Evolutionary conservation across 768 basidiomycete species (phyloP).

Genomic region (Dendrothele bispora): DNA sequence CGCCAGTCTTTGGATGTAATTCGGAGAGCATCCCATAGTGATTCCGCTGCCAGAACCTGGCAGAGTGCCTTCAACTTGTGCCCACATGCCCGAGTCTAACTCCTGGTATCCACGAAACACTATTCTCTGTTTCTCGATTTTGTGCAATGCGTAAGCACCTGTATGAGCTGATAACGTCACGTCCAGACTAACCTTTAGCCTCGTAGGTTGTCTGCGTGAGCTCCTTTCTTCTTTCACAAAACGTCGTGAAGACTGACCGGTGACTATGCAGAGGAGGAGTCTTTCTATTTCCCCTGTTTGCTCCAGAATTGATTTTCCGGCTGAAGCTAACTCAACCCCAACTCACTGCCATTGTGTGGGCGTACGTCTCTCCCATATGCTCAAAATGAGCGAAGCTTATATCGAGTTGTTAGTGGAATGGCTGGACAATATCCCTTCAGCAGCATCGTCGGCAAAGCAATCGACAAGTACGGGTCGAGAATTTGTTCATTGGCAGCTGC

Average conservation of each 20-base stretch:
- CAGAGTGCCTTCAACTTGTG: neutral
- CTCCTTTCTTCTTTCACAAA: too few relatives aligned
- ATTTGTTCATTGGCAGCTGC: slow-evolving; percentile 64
- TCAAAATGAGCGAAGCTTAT: slow-evolving; percentile 1
- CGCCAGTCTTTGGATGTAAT: neutral
- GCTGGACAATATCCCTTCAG: slow-evolving; percentile 80
- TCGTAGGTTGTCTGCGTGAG: slow-evolving; percentile 67
- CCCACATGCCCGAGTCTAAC: too few relatives aligned
- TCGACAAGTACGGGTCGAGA: slow-evolving; percentile 68
- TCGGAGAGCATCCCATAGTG: too few relatives aligned
- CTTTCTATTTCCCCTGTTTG: slow-evolving; percentile 76
- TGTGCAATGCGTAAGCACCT: slow-evolving; percentile 15
- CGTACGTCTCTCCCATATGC: slow-evolving; percentile 43
- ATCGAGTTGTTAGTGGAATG: slow-evolving; percentile 57
- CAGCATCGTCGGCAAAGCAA: slow-evolving; percentile 63
- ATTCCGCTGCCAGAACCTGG: too few relatives aligned
- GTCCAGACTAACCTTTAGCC: neutral
- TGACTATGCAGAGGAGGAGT: too few relatives aligned
- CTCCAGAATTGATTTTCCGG: slow-evolving; percentile 58
- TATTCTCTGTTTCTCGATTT: slow-evolving; percentile 10
- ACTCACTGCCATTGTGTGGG: slow-evolving; percentile 73
- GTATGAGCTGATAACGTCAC: neutral
- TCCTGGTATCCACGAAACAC: neutral
- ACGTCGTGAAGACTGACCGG: too few relatives aligned
- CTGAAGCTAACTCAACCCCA: slow-evolving; percentile 74